These are phyloP conservation scores for Aspergillus novoparasiticus DNA, from an alignment of 2,329 filamentous ascomycete genomes.

Conservation along the genomic window DNA sequence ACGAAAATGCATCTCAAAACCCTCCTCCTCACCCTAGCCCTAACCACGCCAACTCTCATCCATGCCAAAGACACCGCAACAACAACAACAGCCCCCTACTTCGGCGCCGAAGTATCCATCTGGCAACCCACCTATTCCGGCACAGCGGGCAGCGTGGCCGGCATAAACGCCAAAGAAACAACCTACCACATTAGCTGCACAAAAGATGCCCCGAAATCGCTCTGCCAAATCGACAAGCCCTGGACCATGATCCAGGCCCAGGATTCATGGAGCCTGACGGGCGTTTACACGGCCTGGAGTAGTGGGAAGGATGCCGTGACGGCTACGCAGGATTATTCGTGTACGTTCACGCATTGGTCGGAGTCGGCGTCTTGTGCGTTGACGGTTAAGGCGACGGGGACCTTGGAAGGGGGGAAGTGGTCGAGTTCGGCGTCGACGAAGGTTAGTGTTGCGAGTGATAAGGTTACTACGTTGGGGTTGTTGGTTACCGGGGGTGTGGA, in stretches of 20 bases:
- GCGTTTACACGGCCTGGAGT: slow-evolving; percentile 22
- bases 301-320: slow-evolving; percentile 20
- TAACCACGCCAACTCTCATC: neutral
- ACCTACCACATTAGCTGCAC: slow-evolving; percentile 28
- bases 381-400: slow-evolving; percentile 16
- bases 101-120: slow-evolving; percentile 9
- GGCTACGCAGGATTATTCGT: slow-evolving; percentile 20
- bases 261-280: slow-evolving; percentile 22
- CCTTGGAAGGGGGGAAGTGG: neutral
- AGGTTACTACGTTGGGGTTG: slow-evolving; percentile 15
- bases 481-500: slow-evolving; percentile 24
- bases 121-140: slow-evolving; percentile 14
- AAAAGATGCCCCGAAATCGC: slow-evolving; percentile 24
- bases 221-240: slow-evolving; percentile 22
- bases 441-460: neutral
- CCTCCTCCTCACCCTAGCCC: neutral
- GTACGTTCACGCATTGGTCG: slow-evolving; percentile 18
- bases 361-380: slow-evolving; percentile 24
- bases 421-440: neutral
- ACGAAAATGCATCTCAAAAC: slow-evolving; percentile 1
- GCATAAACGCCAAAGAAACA: slow-evolving; percentile 22
- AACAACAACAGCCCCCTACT: slow-evolving; percentile 18
- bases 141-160: slow-evolving; percentile 26
- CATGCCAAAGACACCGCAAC: slow-evolving; percentile 5
- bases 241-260: slow-evolving; percentile 30